Conservation (phyloP, 352 stramenopile genomes). For the Pythium sp. region DNA sequence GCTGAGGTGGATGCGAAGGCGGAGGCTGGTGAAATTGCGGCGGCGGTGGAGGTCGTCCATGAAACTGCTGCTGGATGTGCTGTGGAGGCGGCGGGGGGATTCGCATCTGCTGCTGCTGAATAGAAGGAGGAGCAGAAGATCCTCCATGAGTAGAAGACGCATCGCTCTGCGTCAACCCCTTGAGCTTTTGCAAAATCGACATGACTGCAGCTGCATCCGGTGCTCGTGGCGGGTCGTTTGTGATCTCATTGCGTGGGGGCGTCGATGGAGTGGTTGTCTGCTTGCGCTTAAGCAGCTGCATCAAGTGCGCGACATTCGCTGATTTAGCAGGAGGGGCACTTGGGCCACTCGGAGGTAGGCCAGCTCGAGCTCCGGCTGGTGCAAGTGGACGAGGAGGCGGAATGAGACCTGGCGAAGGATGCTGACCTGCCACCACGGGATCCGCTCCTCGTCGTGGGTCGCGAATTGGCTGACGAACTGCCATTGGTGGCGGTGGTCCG, state of each 20-base stretch:
- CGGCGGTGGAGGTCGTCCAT: background rate
- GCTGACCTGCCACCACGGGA: background rate
- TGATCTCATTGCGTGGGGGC: constrained; percentile 38
- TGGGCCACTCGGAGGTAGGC: background rate
- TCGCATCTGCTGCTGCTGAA: constrained; percentile 9
- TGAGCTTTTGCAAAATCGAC: constrained; percentile 84
- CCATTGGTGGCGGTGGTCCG: background rate
- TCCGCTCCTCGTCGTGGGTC: constrained; percentile 9
- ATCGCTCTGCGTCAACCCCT: constrained; percentile 43
- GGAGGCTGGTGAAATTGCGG: constrained; percentile 10
- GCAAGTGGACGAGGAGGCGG: background rate
- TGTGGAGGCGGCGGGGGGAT: constrained; percentile 2
- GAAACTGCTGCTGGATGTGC: constrained; percentile 10
- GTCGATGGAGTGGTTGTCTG: constrained; percentile 30
- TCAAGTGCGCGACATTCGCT: constrained; percentile 76
- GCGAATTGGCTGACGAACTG: constrained; percentile 9
- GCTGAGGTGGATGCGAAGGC: constrained; percentile 6
- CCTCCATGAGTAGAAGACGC: background rate
- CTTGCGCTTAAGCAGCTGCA: constrained; percentile 80
- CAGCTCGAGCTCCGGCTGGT: background rate
- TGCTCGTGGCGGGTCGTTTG: constrained; percentile 50
- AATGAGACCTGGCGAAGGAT: background rate
- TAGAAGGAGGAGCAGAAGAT: constrained; percentile 2
- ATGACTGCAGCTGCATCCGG: constrained; percentile 75
- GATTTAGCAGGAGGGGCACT: constrained; percentile 33